Evolutionary conservation across 163 green algal genomes (phyloP), one percentile per base, ranked within the genome.

Genomic region (Trebouxia gelatinosa): DNA sequence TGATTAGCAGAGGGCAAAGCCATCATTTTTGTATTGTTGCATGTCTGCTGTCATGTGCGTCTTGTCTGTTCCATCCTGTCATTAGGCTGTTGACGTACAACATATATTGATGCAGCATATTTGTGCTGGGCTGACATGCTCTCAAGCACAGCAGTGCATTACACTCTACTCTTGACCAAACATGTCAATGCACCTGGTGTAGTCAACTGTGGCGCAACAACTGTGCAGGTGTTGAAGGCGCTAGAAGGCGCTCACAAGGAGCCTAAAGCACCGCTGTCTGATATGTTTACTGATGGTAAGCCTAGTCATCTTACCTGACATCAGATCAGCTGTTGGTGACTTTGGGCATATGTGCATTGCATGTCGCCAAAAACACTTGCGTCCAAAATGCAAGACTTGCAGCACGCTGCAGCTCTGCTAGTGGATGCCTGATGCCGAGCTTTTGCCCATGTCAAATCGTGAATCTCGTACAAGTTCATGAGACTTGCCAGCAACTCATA

Each of bases 221-320:
- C n/a, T 80, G 1, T 65, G 17, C 81, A 95, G 91, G 87, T 95
- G 0, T 82, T 97, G 23, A 77, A 81, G 7, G 90, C 94, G 2
- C 77, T 98, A 39, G 87, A 93, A 17, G 81, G 37, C 19, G 94
- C 94, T 2, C 86, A 90, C 23, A 85, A 81, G n/a, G 83, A 87
- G 62, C 74, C 85, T 31, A 96, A 97, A 88, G 83, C 90, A 11
- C 80, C 89, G 0, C 57, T 97, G n/a, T 85, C 77, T 5, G 75
- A 90, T 7, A 78, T 98, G 70, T 97, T 97, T 70, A 88, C 74
- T 0, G 94, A 98, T 74, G 94, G 97, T 28, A 96, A 97, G 78
- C 83, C 84, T n/a, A 3, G 35, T 81, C 26, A 57, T 93, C 80
- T 90, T 91, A 0, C 80, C 62, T 58, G 79, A 93, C 77, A 78